Percentiles rank a stretch among this genome's conserved stretches.
Conservation (phyloP, 2,329 filamentous ascomycete genomes). For the Clonostachys chloroleuca region DNA sequence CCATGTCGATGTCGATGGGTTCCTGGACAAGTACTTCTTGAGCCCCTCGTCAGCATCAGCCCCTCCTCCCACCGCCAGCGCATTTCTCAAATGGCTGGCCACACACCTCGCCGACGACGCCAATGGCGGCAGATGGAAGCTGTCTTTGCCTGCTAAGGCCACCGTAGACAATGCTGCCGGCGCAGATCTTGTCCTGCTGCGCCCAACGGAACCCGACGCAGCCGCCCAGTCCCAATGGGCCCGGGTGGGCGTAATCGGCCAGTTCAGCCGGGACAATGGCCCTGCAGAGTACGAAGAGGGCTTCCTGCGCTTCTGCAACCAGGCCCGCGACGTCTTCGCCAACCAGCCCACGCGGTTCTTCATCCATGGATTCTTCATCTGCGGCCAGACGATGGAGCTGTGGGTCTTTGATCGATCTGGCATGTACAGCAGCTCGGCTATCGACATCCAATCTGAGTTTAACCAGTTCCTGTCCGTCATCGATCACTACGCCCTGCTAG, state of each 20-base stretch:
- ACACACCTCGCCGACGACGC: no score
- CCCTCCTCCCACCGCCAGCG: no score
- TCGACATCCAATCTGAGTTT: slow-evolving; percentile 1
- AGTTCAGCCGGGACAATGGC: background rate
- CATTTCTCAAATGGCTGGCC: no score
- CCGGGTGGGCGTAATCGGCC: background rate
- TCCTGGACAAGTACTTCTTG: no score
- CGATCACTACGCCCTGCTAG: slow-evolving; percentile 4
- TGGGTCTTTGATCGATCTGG: slow-evolving; percentile 13
- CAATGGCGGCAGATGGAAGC: no score
- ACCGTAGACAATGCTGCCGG: no score
- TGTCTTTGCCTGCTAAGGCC: no score
- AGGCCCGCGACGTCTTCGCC: background rate
- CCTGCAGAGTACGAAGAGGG: background rate
- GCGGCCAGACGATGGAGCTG: slow-evolving; percentile 8
- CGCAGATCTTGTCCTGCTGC: no score
- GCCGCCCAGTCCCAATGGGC: background rate
- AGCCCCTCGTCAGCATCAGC: no score
- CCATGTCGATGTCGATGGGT: no score
- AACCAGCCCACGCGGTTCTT: background rate
- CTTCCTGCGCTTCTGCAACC: background rate
- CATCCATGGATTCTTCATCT: slow-evolving; percentile 7
- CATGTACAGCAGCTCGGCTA: slow-evolving; percentile 5
- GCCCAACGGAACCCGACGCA: background rate
- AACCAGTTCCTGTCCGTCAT: slow-evolving; percentile 1